phyloP scores from a whole-genome alignment of 2,329 filamentous ascomycete genomes.

The Colletotrichum navitas region DNA sequence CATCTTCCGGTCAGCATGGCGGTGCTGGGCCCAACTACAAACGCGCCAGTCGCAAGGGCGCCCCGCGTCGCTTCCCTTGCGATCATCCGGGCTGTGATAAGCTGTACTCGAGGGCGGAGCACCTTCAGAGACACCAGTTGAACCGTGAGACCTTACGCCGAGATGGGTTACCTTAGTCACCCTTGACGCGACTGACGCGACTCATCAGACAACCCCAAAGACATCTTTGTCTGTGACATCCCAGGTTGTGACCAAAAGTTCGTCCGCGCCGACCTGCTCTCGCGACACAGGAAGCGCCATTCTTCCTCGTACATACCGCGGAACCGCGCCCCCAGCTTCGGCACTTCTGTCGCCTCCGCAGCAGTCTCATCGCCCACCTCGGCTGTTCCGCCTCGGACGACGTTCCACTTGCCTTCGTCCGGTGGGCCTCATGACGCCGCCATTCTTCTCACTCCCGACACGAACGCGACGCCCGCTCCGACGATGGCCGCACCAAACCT shows the following conservation, averaged over 20 bases:
- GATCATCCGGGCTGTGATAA: conserved; percentile 80
- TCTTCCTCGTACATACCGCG: conserved; percentile 66
- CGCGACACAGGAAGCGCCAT: conserved; percentile 76
- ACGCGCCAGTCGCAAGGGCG: conserved; percentile 65
- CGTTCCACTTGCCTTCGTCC: conserved; percentile 46
- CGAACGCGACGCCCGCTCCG: conserved; percentile 49
- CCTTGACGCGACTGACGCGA: conserved; percentile 15
- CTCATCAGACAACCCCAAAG: conserved; percentile 77
- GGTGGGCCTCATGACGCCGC: conserved; percentile 60
- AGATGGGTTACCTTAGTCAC: neutral
- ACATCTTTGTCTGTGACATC: conserved; percentile 83
- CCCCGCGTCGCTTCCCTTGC: conserved; percentile 69
- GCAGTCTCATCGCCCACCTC: conserved; percentile 43
- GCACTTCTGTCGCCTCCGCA: conserved; percentile 48
- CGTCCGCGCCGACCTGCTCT: conserved; percentile 81
- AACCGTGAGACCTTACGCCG: conserved; percentile 65
- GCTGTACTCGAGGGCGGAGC: conserved; percentile 83
- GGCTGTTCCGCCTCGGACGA: conserved; percentile 36
- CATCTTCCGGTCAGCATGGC: conserved; percentile 29
- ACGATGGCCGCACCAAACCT: conserved; percentile 42
- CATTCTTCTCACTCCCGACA: conserved; percentile 59
- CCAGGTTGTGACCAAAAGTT: conserved; percentile 81
- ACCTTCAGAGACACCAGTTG: conserved; percentile 84
- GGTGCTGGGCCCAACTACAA: conserved; percentile 54
- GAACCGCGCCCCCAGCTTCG: conserved; percentile 64